phyloP scores from a whole-genome alignment of 257 asterid species.

The Capsicum baccatum region DNA sequence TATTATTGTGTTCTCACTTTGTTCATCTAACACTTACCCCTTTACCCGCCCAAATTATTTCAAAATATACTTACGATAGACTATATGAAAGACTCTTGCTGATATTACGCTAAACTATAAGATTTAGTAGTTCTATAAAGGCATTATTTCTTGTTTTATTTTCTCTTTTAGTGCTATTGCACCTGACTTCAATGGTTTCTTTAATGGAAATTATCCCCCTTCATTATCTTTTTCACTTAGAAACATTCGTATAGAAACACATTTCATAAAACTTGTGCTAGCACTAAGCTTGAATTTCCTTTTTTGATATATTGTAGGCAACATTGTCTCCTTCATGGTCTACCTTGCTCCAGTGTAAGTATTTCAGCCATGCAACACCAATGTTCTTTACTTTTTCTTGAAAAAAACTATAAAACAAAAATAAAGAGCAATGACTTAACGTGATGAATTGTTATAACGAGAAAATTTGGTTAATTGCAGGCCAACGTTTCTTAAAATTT shows the following conservation, averaged over 20 bases:
- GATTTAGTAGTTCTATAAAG: neutral
- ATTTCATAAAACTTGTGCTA: neutral
- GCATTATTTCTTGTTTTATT: neutral
- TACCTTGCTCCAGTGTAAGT: constrained; percentile 71
- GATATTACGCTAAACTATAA: neutral
- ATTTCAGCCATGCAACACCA: neutral
- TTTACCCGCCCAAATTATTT: neutral
- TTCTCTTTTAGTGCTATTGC: neutral
- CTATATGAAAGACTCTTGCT: neutral
- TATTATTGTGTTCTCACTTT: neutral
- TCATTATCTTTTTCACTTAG: neutral
- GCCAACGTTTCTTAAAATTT: constrained; percentile 60
- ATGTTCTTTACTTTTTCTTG: neutral
- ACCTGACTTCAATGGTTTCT: neutral
- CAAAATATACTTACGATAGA: neutral
- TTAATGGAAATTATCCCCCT: neutral
- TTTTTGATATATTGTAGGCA: constrained; percentile 45
- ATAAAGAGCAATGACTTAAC: neutral
- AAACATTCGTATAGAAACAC: neutral
- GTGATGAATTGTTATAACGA: neutral
- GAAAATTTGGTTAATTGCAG: constrained; percentile 35
- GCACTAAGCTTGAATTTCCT: neutral
- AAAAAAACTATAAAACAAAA: no score
- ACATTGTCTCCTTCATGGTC: constrained; percentile 68
- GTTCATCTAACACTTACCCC: neutral